Evolutionary conservation across 805 yeast genomes (phyloP), one percentile per base, ranked within the genome.

Genomic region (Candida sphagnicola): DNA sequence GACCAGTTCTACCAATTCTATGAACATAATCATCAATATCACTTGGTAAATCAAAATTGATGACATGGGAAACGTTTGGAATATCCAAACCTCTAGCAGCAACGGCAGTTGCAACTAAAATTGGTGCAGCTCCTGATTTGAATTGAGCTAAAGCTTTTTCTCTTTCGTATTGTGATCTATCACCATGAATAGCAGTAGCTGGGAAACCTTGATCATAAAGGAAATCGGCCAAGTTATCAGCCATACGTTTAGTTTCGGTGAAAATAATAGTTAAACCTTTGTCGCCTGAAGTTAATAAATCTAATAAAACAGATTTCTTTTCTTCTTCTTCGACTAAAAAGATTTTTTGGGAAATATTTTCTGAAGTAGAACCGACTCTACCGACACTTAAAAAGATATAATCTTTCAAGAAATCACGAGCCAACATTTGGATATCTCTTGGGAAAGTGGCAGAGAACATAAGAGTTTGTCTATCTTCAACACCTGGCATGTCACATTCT

Each of bases 361-460:
- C 98, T 16, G 96, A 88, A 42, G 99, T 93, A 38, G 98, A 91
- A 67, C 99, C 99, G 56, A 93, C 99, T 69, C 96, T 85, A 67
- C 99, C 99, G 48, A 93, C 98, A 36, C 95, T 85, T 62, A 95
- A 77, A 78, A 93, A 93, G 60, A 93, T 79, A 74, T 93, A 93
- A 60, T 90, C 91, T 69, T 87, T 84, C 70, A 93, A 78, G 82
- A 93, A 93, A 69, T 93, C 99, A 62, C 90, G 82, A 41, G 99
- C 99, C 70, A 93, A 81, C 76, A 82, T 78, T 72, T 93, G 99
- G 61, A 93, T 93, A 67, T 93, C 97, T 57, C 82, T 80, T 51
- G 99, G 99, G 95, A 93, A 93, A 48, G 99, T 93, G 54, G 99
- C 99, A 28, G 96, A 87, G 72, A 93, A 93, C 95, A 93, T 87